Evolutionary conservation across 495 filamentous ascomycete species (phyloP), one percentile per base, ranked within the genome.

Genomic region (Penicillium paxilli): DNA sequence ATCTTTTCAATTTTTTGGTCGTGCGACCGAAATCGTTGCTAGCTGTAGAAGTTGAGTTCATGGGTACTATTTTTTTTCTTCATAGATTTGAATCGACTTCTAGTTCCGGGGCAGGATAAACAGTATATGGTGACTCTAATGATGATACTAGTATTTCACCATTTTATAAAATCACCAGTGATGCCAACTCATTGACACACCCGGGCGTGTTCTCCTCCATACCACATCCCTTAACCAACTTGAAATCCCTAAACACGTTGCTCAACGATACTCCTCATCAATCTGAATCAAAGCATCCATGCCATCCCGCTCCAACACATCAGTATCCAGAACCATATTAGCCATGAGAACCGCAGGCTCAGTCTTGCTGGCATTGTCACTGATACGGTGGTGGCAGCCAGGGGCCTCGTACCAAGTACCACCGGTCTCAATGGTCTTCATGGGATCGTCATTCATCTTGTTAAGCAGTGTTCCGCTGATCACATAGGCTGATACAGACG

Each of bases 391-490:
- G 38, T 75, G 72, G 37, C 76, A 79, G 1, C 73, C 74, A 0
- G 75, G 75, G 8, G 71, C 69, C 54, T 79, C 74, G 45, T 66
- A 75, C 60, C 65, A 77, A 14, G 59, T 61, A 7, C 62, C 71
- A 1, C 72, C 73, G 2, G 35, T 22, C 16, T 55, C 11, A 19
- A 62, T 58, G 0, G 60, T 45, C 24, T 56, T 59, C 49, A 69
- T 67, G 17, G 60, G 61, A 8, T 69, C 60, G 30, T 75, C 41
- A 49, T 79, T 77, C 76, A 79, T 78, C 33, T 72, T 71, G 41
- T 76, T 76, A 22, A 69, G 44, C 1, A 66, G 30, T 0, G 58
- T 51, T 14, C 75, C 75, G 10, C 44, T 35, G 14, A 76, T 20
- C 1, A 78, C 61, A 22, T 69, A 60, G 0, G 55, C 76, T 24